Base-by-base conservation (phyloP, 495 filamentous ascomycete genomes). In the Penicillium crystallinum region DNA sequence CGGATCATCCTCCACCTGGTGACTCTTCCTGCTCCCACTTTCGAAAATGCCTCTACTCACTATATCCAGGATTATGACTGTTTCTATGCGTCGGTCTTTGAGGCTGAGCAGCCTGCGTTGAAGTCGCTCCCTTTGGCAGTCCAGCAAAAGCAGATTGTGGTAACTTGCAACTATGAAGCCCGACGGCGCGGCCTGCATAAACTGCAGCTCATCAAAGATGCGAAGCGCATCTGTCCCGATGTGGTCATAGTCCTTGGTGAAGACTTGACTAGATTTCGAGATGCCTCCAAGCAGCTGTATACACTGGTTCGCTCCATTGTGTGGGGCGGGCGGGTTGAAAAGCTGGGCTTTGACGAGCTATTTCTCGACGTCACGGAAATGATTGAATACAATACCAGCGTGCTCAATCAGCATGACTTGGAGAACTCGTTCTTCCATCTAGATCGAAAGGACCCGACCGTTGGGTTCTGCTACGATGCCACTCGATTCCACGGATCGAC, bases 121-220 rank as follows among this genome's bases (percentile, higher is more conserved):
- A 90, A 83, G 55, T 71, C 79, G 1, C 68, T 86, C 35, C 90
- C 90, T 8, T 70, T 96, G 38, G 85, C 83, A 39, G 83, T 89
- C 31, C 83, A 88, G 64, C 86, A 89, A 71, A 96, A 96, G 71
- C 86, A 89, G 59, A 95, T 96, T 38, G 81, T 96, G 22, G 91
- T 91, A 37, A 97, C 92, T 4, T 96, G 90, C 77, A 96, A 97
- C 70, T 96, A 96, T 65, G 89, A 87, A 62, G 92, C 92, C 6
- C 81, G 92, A 6, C 61, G 74, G 27, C 74, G 82, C 30, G 92
- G 92, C 22, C 75, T 96, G 34, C 78, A 78, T 69, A 96, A 97
- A 72, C 75, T 97, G 25, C 87, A 91, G 69, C 75, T 88, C 33
- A 86, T 96, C 67, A 76, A 71, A 41, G 89, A 96, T 56, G 92